Base-by-base conservation (phyloP, 495 filamentous ascomycete genomes). In the Xylaria venustula region DNA sequence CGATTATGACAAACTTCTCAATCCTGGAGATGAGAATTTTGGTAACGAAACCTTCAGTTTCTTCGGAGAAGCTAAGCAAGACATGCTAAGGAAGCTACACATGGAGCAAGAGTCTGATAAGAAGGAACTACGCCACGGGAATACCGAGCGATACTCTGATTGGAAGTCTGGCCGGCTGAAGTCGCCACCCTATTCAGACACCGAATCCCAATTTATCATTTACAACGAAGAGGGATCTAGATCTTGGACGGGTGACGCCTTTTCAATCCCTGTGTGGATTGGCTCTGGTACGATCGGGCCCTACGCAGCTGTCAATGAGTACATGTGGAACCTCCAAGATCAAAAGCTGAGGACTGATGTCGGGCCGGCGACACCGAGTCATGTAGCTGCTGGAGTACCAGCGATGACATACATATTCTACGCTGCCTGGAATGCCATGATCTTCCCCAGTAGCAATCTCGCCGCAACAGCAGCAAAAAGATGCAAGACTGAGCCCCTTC, bases 301-400 rank as follows among this genome's bases (percentile, higher is more conserved):
- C 1, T 58, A 69, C 48, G 54, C 61, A 12, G 74, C 74, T 7
- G 68, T 75, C 47, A 70, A 67, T 37, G 73, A 69, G 32, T 81
- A 81, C 63, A 72, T 72, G 66, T 69, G 64, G 41, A 69, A 75
- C 57, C 53, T 76, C 20, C 65, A 67, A 25, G 26, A 73, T n/a
- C 28, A 61, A 0, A 36, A 45, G 3, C 50, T 79, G 3, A 64
- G 65, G n/a, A 23, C 57, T 28, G 48, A 66, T 30, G 48, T 72
- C 14, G 66, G 65, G 7, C 77, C 77, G 3, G 77, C 73, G 7
- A 70, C 70, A 11, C 77, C 77, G 2, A 67, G 60, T 47, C 77
- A 81, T 34, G 65, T 77, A 11, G 66, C 63, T 0, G 73, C 77
- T 0, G 79, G 79, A 7, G 75, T 75, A 46, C 79, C 79, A 19